These are phyloP conservation scores for Mrakia blollopis DNA, from an alignment of 768 basidiomycete species.

Conservation along the genomic window DNA sequence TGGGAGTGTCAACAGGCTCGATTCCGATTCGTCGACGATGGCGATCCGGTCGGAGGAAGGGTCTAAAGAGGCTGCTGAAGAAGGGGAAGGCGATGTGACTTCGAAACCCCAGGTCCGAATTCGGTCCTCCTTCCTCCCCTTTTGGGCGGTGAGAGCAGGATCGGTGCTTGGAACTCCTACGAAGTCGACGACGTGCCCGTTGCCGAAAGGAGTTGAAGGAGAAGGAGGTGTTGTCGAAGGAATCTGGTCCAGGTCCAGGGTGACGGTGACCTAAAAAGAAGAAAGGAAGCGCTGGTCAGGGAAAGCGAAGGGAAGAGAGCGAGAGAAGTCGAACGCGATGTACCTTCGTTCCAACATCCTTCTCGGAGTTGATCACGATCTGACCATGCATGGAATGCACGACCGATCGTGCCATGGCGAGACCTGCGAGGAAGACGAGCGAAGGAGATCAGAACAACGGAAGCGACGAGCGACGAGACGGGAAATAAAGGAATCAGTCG, in stretches of 20 bases:
- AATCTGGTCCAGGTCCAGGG: not conserved
- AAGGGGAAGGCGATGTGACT: not conserved
- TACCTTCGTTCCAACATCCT: slow-evolving; percentile 6
- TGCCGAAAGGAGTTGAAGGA: not conserved
- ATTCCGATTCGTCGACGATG: slow-evolving; percentile 3
- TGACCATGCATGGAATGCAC: not conserved
- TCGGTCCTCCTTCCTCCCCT: not conserved
- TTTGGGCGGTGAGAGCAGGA: not conserved
- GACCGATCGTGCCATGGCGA: not conserved
- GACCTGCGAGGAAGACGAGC: not conserved
- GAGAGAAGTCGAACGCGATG: too few relatives aligned
- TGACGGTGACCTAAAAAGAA: not conserved
- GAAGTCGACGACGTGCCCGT: not conserved
- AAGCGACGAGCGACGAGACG: not conserved
- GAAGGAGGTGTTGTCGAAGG: not conserved
- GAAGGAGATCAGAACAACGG: not conserved
- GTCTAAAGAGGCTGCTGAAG: not conserved
- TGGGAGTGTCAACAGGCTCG: not conserved
- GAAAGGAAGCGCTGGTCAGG: too few relatives aligned
- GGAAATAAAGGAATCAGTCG: too few relatives aligned
- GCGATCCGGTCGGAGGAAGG: not conserved
- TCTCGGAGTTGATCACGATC: slow-evolving; percentile 7
- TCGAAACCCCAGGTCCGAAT: not conserved
- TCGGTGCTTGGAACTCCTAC: not conserved
- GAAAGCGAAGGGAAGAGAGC: too few relatives aligned